These are phyloP conservation scores for Cyberlindnera mississippiensis DNA, from an alignment of 805 yeast species.

Conservation along the genomic window DNA sequence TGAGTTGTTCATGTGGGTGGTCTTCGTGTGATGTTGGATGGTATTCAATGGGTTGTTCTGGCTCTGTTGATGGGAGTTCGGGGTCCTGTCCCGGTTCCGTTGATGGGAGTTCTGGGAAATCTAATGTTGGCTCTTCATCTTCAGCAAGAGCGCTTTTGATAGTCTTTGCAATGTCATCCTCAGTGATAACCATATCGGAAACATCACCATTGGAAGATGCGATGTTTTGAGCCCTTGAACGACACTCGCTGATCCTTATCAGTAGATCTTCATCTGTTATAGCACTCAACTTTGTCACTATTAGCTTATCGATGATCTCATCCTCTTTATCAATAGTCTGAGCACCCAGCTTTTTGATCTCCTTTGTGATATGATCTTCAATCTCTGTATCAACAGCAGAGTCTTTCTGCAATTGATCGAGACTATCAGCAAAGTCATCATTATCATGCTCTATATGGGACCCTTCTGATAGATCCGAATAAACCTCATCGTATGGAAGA, in stretches of 20 bases:
- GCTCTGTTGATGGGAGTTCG: no score
- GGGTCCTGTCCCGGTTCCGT: constrained; percentile 1
- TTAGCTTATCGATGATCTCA: constrained; percentile 4
- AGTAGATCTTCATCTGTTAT: constrained; percentile 15
- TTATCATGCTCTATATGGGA: not conserved
- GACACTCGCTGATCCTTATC: constrained; percentile 2
- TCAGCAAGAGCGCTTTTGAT: constrained; percentile 7
- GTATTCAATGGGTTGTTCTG: no score
- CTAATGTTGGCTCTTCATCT: not conserved
- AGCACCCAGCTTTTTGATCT: not conserved
- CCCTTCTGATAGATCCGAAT: constrained; percentile 1
- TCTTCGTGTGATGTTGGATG: no score
- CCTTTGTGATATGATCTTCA: constrained; percentile 1
- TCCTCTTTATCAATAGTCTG: constrained; percentile 10
- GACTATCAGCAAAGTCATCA: constrained; percentile 3
- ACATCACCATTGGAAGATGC: not conserved
- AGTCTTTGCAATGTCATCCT: constrained; percentile 11
- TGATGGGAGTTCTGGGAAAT: constrained; percentile 13
- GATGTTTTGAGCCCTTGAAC: constrained; percentile 8
- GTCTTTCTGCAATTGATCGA: constrained; percentile 3
- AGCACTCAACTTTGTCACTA: constrained; percentile 3
- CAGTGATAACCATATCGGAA: no score
- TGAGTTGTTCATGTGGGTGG: not conserved
- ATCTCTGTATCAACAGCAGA: not conserved
- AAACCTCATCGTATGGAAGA: constrained; percentile 6